phyloP scores from a whole-genome alignment of 1,139 yeast species.

The Pneumocystis sp. region DNA sequence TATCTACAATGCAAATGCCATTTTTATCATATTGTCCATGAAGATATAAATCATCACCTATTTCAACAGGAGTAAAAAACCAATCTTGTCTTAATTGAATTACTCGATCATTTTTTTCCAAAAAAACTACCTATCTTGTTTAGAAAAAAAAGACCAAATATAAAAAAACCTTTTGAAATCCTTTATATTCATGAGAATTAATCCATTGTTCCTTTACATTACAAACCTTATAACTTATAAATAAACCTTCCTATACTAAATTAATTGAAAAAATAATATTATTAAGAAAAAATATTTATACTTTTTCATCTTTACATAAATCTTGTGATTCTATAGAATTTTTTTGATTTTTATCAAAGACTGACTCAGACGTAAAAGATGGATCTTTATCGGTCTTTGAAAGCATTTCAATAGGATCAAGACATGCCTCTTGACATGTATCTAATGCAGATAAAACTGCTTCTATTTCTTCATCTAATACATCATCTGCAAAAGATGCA shows the following conservation, averaged over 20 bases:
- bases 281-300: background rate
- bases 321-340: background rate
- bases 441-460: background rate
- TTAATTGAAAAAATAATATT: background rate
- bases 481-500: background rate
- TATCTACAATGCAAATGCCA: constrained; percentile 35
- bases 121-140: background rate
- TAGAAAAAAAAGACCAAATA: background rate
- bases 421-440: background rate
- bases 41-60: constrained; percentile 27
- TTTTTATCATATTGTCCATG: constrained; percentile 19
- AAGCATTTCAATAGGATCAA: too few relatives aligned
- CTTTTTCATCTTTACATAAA: background rate
- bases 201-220: background rate
- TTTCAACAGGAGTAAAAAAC: constrained; percentile 2
- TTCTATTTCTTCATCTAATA: background rate
- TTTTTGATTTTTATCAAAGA: background rate
- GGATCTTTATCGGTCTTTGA: background rate
- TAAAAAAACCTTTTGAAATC: background rate
- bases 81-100: background rate
- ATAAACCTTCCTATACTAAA: background rate
- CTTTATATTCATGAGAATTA: background rate
- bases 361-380: background rate
- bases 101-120: background rate
- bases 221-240: background rate